Evolutionary conservation across 2,329 filamentous ascomycete species (phyloP).

Genomic region (Akanthomyces uredinophilus): DNA sequence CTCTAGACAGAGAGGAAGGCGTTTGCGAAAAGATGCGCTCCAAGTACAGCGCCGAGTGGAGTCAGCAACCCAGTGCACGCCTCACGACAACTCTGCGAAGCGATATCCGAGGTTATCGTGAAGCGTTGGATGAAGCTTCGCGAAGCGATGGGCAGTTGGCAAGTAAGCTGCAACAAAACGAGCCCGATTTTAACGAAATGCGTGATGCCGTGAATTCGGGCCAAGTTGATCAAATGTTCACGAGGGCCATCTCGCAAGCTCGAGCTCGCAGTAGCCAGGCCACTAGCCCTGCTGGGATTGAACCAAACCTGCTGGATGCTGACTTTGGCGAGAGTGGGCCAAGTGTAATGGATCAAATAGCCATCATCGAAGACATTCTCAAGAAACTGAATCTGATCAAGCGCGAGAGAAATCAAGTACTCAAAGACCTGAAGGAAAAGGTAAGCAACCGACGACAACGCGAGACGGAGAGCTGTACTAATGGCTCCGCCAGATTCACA

Average conservation of each 20-base stretch:
- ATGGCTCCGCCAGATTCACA: constrained; percentile 64
- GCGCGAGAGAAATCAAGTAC: constrained; percentile 80
- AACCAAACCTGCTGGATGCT: constrained; percentile 82
- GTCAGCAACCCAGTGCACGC: constrained; percentile 87
- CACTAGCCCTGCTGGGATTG: constrained; percentile 54
- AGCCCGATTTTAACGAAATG: constrained; percentile 93
- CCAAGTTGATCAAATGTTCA: constrained; percentile 84
- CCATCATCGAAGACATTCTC: constrained; percentile 80
- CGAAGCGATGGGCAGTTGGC: constrained; percentile 82
- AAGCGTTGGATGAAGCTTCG: constrained; percentile 83
- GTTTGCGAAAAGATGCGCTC: constrained; percentile 99
- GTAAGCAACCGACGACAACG: constrained; percentile 43
- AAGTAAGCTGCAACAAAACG: constrained; percentile 77
- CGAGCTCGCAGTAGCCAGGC: constrained; percentile 59
- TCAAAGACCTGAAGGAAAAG: constrained; percentile 98
- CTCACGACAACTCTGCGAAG: constrained; percentile 81
- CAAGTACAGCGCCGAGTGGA: constrained; percentile 95
- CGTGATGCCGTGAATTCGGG: constrained; percentile 78
- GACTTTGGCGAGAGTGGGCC: constrained; percentile 78
- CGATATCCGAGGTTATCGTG: constrained; percentile 82
- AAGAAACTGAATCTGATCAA: constrained; percentile 91
- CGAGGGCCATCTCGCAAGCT: constrained; percentile 75
- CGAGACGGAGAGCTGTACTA: neutral
- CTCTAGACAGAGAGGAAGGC: constrained; percentile 93
- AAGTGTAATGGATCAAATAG: constrained; percentile 85